Conservation (phyloP, 1,284 basidiomycete species). For the Apiotrichum domesticum region DNA sequence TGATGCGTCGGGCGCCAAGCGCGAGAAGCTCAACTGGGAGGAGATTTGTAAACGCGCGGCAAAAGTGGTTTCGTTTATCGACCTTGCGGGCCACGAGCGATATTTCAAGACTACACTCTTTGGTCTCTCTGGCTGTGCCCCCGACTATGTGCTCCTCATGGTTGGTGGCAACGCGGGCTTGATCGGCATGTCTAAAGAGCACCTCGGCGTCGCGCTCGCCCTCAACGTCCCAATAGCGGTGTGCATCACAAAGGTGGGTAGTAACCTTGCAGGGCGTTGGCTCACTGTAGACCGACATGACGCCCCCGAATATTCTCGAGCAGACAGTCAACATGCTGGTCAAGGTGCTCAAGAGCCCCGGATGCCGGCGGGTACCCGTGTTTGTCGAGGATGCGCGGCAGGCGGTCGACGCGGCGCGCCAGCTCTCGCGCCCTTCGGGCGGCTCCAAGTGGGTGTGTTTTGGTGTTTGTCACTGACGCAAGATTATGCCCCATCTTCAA, state of each 20-base stretch:
- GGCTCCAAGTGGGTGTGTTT: constrained; percentile 54
- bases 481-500: constrained; percentile 90
- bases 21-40: constrained; percentile 90
- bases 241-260: constrained; percentile 80
- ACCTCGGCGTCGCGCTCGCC: constrained; percentile 88
- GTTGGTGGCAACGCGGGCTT: constrained; percentile 90
- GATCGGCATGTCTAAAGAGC: constrained; percentile 98
- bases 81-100: constrained; percentile 83
- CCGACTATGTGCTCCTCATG: constrained; percentile 92
- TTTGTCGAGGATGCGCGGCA: constrained; percentile 54
- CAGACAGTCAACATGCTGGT: constrained; percentile 88
- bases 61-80: constrained; percentile 93
- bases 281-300: constrained; percentile 80
- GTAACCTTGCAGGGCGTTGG: not conserved
- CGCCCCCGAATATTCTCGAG: constrained; percentile 79
- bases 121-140: constrained; percentile 86
- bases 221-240: constrained; percentile 89
- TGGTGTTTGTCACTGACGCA: not conserved
- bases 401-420: constrained; percentile 61
- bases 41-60: constrained; percentile 85
- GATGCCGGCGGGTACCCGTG: constrained; percentile 64
- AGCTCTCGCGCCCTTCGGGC: constrained; percentile 60
- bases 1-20: constrained; percentile 55
- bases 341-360: constrained; percentile 89
- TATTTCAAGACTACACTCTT: constrained; percentile 83